These are phyloP conservation scores for Amanita thiersii DNA, from an alignment of 768 basidiomycete genomes.

Conservation along the genomic window DNA sequence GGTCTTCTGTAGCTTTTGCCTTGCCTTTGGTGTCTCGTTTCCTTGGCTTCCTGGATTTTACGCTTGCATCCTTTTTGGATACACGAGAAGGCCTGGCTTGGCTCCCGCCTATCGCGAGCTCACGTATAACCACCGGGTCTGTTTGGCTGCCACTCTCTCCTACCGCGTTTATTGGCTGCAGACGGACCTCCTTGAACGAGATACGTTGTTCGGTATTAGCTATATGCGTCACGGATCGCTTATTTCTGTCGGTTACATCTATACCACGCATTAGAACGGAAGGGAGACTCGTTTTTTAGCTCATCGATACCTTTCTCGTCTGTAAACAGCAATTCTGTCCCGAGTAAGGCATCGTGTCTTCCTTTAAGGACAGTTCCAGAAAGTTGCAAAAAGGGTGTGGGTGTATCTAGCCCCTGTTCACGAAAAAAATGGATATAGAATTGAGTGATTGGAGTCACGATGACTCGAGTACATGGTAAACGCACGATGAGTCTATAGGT, in stretches of 20 bases:
- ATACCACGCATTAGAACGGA: background rate
- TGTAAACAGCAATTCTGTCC: slow-evolving; percentile 70
- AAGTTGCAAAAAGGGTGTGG: slow-evolving; percentile 70
- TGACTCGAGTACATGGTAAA: slow-evolving; percentile 4
- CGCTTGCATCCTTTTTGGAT: background rate
- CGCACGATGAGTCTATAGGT: slow-evolving; percentile 71
- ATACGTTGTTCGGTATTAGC: slow-evolving; percentile 63
- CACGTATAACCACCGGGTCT: background rate
- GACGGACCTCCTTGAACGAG: slow-evolving; percentile 63
- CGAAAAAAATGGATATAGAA: background rate
- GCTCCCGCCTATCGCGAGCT: background rate
- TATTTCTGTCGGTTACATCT: slow-evolving; percentile 34
- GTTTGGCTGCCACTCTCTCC: slow-evolving; percentile 4
- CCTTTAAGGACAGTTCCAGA: slow-evolving; percentile 72
- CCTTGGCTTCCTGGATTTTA: background rate
- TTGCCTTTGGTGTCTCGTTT: slow-evolving; percentile 12
- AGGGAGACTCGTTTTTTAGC: background rate
- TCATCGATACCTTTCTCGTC: slow-evolving; percentile 52
- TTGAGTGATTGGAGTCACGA: background rate
- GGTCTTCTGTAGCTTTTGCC: slow-evolving; percentile 8
- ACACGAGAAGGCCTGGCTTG: background rate
- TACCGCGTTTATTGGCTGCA: slow-evolving; percentile 32
- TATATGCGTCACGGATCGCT: slow-evolving; percentile 44
- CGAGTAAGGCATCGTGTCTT: slow-evolving; percentile 55
- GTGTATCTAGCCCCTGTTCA: slow-evolving; percentile 64